Evolutionary conservation across 2,329 filamentous ascomycete genomes (phyloP), one percentile per base, ranked within the genome.

Genomic region (Colletotrichum navitas): DNA sequence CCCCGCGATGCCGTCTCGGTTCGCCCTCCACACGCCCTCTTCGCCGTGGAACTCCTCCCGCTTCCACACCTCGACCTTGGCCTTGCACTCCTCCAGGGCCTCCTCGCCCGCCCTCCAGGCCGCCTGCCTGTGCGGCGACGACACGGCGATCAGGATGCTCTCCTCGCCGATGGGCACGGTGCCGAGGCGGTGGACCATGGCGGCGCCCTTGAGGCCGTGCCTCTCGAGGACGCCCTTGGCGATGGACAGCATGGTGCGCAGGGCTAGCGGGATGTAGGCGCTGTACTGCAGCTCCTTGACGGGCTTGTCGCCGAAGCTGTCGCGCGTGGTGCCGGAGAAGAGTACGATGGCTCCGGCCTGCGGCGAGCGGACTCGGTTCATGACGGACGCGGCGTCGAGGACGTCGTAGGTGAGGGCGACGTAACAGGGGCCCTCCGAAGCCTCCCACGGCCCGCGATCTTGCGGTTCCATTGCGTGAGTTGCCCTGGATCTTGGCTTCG

Each of bases 31-130:
- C 55, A 96, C 88, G 8, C 91, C 93, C 74, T 92, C 91, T 29
- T 90, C 92, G 1, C 88, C 92, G 56, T 88, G 90, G 85, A 98
- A 98, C 80, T 94, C 92, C 83, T 98, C 95, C 74, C 90, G 85
- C 83, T 98, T 98, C 95, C 95, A 98, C 52, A 99, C 91, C 84
- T 99, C 96, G n/a, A 94, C 94, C 75, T 87, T 90, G 66, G 88
- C 89, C 84, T 98, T 99, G 78, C 93, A 94, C 79, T 89, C 85
- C 83, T 98, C 95, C 70, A 98, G 83, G 43, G 94, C 93, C 82
- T 97, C 94, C 83, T 98, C 95, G 0, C 93, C 95, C 0, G 93
- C 95, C 76, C 85, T 84, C 95, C 95, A 99, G 6, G 94, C 95
- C 18, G 92, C 93, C 76, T 92, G 89, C 10, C 96, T 87, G 83